phyloP scores from a whole-genome alignment of 768 basidiomycete species.

The Phylloporus rhodoxanthus region DNA sequence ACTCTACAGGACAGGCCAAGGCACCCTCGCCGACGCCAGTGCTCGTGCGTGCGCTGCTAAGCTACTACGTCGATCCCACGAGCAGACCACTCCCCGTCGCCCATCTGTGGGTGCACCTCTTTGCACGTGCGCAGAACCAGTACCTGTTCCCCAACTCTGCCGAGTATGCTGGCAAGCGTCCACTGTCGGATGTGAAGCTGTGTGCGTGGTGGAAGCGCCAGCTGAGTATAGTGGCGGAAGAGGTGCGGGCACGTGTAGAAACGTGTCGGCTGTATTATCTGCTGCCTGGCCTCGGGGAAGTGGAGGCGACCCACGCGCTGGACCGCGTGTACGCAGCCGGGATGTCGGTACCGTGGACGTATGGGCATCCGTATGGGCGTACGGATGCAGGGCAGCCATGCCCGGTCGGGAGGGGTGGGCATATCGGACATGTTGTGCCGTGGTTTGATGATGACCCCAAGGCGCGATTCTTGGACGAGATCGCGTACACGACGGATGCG shows the following conservation, averaged over 20 bases:
- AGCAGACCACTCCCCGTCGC: slow-evolving; percentile 54
- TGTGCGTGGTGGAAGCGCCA: slow-evolving; percentile 92
- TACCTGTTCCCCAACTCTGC: slow-evolving; percentile 91
- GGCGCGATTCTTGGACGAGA: slow-evolving; percentile 86
- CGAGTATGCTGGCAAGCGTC: slow-evolving; percentile 61
- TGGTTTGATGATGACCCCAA: slow-evolving; percentile 97
- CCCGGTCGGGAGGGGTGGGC: slow-evolving; percentile 33
- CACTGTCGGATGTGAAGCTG: slow-evolving; percentile 70
- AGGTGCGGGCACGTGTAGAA: slow-evolving; percentile 25
- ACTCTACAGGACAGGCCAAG: slow-evolving; percentile 75
- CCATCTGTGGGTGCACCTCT: slow-evolving; percentile 77
- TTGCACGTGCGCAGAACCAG: slow-evolving; percentile 84
- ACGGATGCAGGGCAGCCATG: slow-evolving; percentile 38
- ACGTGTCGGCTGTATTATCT: slow-evolving; percentile 45
- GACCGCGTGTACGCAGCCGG: slow-evolving; percentile 31
- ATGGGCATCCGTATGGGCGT: slow-evolving; percentile 72
- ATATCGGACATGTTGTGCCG: slow-evolving; percentile 73
- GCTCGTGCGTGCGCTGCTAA: slow-evolving; percentile 62
- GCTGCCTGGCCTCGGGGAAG: slow-evolving; percentile 62
- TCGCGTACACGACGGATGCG: slow-evolving; percentile 65
- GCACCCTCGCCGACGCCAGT: slow-evolving; percentile 62
- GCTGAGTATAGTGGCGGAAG: slow-evolving; percentile 49
- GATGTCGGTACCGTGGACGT: slow-evolving; percentile 47
- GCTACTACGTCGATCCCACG: slow-evolving; percentile 55
- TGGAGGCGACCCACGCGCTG: slow-evolving; percentile 61